These are phyloP conservation scores for Melanomma pulvis-pyrius DNA, from an alignment of 495 filamentous ascomycete genomes.

Conservation along the genomic window DNA sequence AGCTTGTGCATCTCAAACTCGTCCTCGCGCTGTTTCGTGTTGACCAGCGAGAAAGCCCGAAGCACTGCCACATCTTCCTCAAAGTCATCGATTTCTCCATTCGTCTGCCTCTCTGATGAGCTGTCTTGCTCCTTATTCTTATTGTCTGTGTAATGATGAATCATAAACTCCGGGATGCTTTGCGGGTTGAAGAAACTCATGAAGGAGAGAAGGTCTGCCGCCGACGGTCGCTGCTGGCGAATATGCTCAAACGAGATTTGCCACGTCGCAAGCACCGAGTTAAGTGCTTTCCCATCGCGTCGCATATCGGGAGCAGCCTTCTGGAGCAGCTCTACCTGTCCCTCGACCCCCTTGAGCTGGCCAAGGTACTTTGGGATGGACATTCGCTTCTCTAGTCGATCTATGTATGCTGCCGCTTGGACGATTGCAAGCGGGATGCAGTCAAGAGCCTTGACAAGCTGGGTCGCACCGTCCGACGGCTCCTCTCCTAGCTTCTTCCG, in stretches of 20 bases:
- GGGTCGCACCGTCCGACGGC: constrained; percentile 18
- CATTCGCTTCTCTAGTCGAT: constrained; percentile 29
- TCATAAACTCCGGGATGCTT: constrained; percentile 34
- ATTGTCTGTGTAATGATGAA: constrained; percentile 31
- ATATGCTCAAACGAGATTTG: too few relatives aligned
- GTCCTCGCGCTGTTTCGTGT: constrained; percentile 3
- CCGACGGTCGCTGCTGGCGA: constrained; percentile 33
- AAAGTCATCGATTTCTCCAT: constrained; percentile 18
- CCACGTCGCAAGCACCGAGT: too few relatives aligned
- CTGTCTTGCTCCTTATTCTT: constrained; percentile 16
- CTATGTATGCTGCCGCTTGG: constrained; percentile 34
- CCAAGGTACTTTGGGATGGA: constrained; percentile 46
- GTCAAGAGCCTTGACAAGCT: constrained; percentile 28
- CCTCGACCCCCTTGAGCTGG: constrained; percentile 46
- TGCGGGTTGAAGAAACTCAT: constrained; percentile 36
- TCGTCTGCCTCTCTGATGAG: background rate
- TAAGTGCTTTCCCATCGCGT: constrained; percentile 48
- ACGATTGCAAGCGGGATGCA: constrained; percentile 34
- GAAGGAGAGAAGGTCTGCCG: constrained; percentile 34
- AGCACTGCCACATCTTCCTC: constrained; percentile 21
- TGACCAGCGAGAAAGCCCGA: constrained; percentile 23
- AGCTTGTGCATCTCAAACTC: constrained; percentile 53
- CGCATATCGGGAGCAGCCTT: constrained; percentile 45
- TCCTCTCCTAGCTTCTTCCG: constrained; percentile 34
- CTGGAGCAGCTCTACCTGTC: constrained; percentile 46